These are phyloP conservation scores for Bruguiera gymnorhiza DNA, from an alignment of 345 rosid genomes.

Conservation along the genomic window DNA sequence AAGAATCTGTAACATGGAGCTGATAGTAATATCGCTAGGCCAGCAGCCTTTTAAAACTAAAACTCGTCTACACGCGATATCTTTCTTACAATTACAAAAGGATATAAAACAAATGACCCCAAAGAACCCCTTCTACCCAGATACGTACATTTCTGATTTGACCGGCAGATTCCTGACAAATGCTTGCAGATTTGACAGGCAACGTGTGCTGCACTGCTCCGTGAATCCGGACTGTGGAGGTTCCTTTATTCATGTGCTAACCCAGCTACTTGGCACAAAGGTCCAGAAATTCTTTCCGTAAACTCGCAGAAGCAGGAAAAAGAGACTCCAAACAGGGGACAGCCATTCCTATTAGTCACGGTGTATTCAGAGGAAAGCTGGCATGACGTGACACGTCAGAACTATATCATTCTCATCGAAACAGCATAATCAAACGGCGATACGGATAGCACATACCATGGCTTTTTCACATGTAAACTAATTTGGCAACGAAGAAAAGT, in stretches of 20 bases:
- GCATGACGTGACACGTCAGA: background rate
- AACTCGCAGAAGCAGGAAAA: background rate
- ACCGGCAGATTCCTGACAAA: no score
- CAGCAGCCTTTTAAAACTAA: background rate
- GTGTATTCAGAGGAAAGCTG: background rate
- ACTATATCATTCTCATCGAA: slow-evolving; percentile 11
- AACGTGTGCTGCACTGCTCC: background rate
- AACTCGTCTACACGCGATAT: background rate
- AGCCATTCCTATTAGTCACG: no score
- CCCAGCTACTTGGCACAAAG: background rate
- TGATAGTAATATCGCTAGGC: no score
- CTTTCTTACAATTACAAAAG: background rate
- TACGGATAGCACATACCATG: background rate
- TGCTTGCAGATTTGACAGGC: no score
- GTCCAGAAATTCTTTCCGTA: background rate
- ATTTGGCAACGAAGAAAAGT: background rate
- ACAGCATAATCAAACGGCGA: slow-evolving; percentile 7
- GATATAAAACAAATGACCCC: background rate
- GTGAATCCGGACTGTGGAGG: background rate
- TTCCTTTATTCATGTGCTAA: background rate
- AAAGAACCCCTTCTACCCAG: background rate
- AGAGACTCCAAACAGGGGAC: background rate
- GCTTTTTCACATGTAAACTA: background rate
- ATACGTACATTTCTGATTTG: background rate
- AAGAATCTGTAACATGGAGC: no score